phyloP scores from a whole-genome alignment of 73 alveolate genomes.

The Diophrys appendiculata region DNA sequence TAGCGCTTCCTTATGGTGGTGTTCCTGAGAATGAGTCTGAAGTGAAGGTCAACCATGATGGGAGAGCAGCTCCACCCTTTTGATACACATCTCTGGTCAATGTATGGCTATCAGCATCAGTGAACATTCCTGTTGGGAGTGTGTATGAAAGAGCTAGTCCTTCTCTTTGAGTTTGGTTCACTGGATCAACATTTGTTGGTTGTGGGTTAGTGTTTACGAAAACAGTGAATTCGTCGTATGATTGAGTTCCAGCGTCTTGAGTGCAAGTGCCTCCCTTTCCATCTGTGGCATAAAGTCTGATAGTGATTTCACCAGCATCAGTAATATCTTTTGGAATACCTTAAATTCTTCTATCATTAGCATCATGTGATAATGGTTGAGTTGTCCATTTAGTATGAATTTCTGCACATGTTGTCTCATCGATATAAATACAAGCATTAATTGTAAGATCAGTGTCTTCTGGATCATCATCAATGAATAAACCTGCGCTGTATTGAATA shows the following conservation, averaged over 20 bases:
- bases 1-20: not conserved
- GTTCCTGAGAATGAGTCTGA: not conserved
- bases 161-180: not conserved
- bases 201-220: not conserved
- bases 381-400: not conserved
- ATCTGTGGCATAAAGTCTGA: not conserved
- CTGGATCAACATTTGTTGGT: not conserved
- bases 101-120: not conserved
- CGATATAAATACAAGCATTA: not conserved
- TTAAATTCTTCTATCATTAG: not conserved
- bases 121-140: not conserved
- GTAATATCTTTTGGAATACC: not conserved
- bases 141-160: not conserved
- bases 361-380: not conserved
- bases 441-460: too few relatives aligned
- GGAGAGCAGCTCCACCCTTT: not conserved
- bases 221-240: not conserved
- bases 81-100: not conserved
- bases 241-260: too few relatives aligned
- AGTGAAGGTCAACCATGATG: not conserved
- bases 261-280: not conserved
- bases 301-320: not conserved
- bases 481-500: not conserved
- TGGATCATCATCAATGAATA: not conserved
- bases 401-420: not conserved